Conservation (phyloP, 768 basidiomycete species). For the Lentinus brumalis region DNA sequence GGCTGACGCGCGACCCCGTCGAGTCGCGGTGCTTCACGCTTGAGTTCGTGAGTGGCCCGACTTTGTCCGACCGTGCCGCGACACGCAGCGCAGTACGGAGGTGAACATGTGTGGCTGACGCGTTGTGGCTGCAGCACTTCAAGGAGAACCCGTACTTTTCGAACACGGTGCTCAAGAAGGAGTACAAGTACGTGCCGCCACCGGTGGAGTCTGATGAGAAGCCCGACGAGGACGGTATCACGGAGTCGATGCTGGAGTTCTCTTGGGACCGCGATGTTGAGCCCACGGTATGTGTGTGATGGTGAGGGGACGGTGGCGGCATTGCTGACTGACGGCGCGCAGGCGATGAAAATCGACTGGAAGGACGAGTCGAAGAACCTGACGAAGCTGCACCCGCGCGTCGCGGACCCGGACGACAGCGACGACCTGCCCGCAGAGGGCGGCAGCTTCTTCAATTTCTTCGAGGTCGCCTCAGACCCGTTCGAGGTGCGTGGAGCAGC, state of each 20-base stretch:
- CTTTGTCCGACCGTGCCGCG: not conserved
- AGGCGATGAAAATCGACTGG: slow-evolving; percentile 78
- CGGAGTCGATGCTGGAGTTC: slow-evolving; percentile 77
- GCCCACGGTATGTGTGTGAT: slow-evolving; percentile 51
- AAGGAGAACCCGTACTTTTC: slow-evolving; percentile 85
- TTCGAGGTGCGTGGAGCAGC: slow-evolving; percentile 55
- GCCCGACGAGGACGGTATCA: slow-evolving; percentile 75
- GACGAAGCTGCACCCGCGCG: slow-evolving; percentile 77
- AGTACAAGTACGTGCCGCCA: slow-evolving; percentile 70
- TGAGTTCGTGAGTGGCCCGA: slow-evolving; percentile 73
- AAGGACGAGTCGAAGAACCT: slow-evolving; percentile 76
- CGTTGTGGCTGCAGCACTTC: slow-evolving; percentile 57
- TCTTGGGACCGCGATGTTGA: slow-evolving; percentile 77
- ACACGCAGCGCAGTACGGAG: not conserved
- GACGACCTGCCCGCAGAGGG: slow-evolving; percentile 64
- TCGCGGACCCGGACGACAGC: slow-evolving; percentile 60
- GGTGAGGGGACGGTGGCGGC: not conserved
- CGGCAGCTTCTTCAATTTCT: slow-evolving; percentile 90
- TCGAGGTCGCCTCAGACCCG: slow-evolving; percentile 65
- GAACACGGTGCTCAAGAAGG: slow-evolving; percentile 77
- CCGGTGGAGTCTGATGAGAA: slow-evolving; percentile 54
- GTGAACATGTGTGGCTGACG: not conserved
- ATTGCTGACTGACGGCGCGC: not conserved
- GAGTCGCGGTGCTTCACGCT: slow-evolving; percentile 84
- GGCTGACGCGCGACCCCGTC: slow-evolving; percentile 70